These are phyloP conservation scores for Yarrowia yakushimensis DNA, from an alignment of 805 yeast genomes.

Conservation along the genomic window DNA sequence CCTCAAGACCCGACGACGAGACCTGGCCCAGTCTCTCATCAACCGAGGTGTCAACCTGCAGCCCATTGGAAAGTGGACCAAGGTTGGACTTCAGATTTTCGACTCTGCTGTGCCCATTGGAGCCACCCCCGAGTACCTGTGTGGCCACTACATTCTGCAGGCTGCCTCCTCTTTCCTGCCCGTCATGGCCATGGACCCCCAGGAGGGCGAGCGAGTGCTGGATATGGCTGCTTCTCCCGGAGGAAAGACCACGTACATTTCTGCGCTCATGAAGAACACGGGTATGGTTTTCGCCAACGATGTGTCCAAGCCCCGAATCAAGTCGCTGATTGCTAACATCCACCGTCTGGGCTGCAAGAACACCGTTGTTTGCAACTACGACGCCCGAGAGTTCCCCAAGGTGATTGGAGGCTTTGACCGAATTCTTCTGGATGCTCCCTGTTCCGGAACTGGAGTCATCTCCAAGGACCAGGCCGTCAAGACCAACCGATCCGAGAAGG, in stretches of 20 bases:
- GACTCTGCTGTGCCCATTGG: slow-evolving; percentile 99
- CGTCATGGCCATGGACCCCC: slow-evolving; percentile 97
- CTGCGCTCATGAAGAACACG: slow-evolving; percentile 96
- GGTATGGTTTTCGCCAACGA: slow-evolving; percentile 98
- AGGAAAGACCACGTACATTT: slow-evolving; percentile 92
- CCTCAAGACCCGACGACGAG: slow-evolving; percentile 88
- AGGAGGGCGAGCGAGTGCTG: slow-evolving; percentile 88
- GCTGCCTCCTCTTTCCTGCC: slow-evolving; percentile 98
- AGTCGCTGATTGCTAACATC: slow-evolving; percentile 92
- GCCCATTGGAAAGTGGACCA: slow-evolving; percentile 97
- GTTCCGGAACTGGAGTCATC: slow-evolving; percentile 99
- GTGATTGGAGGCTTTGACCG: slow-evolving; percentile 98
- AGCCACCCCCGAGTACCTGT: slow-evolving; percentile 97
- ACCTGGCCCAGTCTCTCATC: slow-evolving; percentile 88
- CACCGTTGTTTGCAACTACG: slow-evolving; percentile 94
- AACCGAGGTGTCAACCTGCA: slow-evolving; percentile 96
- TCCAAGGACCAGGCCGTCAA: slow-evolving; percentile 96
- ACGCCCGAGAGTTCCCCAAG: slow-evolving; percentile 96
- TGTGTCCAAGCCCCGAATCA: slow-evolving; percentile 93
- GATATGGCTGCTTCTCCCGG: slow-evolving; percentile 99
- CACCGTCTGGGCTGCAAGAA: slow-evolving; percentile 96
- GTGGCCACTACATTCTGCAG: slow-evolving; percentile 96
- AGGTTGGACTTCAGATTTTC: slow-evolving; percentile 94
- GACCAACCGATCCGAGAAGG: slow-evolving; percentile 90
- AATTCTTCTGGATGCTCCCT: slow-evolving; percentile 93